These are phyloP conservation scores for Clausena lansium DNA, from an alignment of 345 rosid species.

Conservation along the genomic window DNA sequence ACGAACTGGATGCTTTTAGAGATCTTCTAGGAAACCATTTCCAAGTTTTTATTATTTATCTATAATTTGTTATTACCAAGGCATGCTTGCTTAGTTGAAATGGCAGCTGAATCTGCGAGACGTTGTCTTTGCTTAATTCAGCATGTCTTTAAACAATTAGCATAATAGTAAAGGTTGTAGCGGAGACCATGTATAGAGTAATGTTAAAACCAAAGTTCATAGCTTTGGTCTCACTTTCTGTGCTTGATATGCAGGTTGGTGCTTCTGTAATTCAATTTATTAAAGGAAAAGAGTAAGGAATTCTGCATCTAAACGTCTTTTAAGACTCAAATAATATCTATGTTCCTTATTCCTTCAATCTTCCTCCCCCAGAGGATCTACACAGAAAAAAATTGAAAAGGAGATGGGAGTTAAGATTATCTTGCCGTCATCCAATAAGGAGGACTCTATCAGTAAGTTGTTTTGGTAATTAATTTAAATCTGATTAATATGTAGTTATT, in stretches of 20 bases:
- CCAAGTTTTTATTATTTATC: too few species aligned
- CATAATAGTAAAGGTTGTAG: not conserved
- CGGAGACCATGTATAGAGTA: not conserved
- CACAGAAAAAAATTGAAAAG: constrained; percentile 66
- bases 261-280: constrained; percentile 74
- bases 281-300: constrained; percentile 71
- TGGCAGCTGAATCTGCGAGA: not conserved
- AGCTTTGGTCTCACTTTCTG: constrained; percentile 6
- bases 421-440: constrained; percentile 60
- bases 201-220: not conserved
- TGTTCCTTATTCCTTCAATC: constrained; percentile 15
- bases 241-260: constrained; percentile 57
- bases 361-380: constrained; percentile 53
- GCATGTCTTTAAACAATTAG: not conserved
- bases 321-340: constrained; percentile 7
- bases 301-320: constrained; percentile 20
- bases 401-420: constrained; percentile 73
- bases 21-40: constrained; percentile 1
- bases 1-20: not conserved
- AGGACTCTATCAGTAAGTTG: constrained; percentile 66
- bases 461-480: constrained; percentile 5
- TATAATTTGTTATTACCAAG: not conserved
- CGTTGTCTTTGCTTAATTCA: not conserved
- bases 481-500: not conserved
- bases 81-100: not conserved